These are phyloP conservation scores for Amaranthus palmeri DNA, from an alignment of 148 eudicot species.

Conservation along the genomic window DNA sequence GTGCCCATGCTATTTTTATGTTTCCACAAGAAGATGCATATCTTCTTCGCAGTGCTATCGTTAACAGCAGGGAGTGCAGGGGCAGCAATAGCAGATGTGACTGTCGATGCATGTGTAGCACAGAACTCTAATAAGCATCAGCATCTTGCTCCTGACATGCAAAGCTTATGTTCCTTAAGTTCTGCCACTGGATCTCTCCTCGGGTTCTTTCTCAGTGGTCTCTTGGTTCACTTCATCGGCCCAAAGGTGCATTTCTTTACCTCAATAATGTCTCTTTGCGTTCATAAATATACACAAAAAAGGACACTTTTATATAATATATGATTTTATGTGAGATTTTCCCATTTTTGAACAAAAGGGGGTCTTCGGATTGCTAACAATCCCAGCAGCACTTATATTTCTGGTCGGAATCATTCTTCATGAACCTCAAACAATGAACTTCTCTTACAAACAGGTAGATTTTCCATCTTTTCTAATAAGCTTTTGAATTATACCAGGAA, in stretches of 20 bases:
- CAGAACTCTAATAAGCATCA: constrained; percentile 66
- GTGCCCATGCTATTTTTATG: constrained; percentile 68
- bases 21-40: constrained; percentile 51
- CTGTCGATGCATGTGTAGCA: constrained; percentile 98
- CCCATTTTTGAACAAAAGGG: constrained; percentile 45
- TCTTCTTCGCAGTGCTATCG: constrained; percentile 57
- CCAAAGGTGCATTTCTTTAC: constrained; percentile 53
- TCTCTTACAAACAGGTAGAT: constrained; percentile 62
- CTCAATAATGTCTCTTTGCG: not conserved
- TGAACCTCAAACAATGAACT: constrained; percentile 46
- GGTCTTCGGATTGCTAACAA: constrained; percentile 65
- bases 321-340: constrained; percentile 11
- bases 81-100: constrained; percentile 91
- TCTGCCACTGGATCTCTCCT: constrained; percentile 71
- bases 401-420: constrained; percentile 63
- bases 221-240: constrained; percentile 78
- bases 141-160: constrained; percentile 85
- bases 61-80: constrained; percentile 69
- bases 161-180: constrained; percentile 82
- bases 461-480: not conserved
- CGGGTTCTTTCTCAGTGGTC: constrained; percentile 83
- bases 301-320: not conserved
- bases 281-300: not conserved
- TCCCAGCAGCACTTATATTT: constrained; percentile 65
- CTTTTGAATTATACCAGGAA: constrained; percentile 1